Percentiles rank a stretch among this genome's conserved stretches.
Conservation (phyloP, 2,329 filamentous ascomycete species). For the Fusarium sp. region DNA sequence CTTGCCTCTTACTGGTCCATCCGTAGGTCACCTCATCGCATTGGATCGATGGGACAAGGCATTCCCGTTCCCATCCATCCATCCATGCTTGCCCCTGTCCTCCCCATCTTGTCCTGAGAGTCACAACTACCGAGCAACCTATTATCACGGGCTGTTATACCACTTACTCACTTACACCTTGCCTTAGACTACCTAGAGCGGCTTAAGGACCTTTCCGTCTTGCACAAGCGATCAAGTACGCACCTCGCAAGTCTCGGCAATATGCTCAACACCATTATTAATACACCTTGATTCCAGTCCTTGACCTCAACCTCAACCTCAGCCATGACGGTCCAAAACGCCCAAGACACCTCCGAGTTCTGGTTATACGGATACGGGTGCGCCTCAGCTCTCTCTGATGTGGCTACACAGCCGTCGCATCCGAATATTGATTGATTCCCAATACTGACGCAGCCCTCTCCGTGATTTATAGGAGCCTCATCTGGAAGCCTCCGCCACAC, state of each 20-base stretch:
- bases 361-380: conserved; percentile 99
- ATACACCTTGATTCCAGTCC: conserved; percentile 8
- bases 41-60: conserved; percentile 14
- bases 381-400: conserved; percentile 35
- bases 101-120: background rate
- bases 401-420: conserved; percentile 18
- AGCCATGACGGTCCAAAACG: conserved; percentile 52
- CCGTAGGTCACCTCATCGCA: conserved; percentile 6
- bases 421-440: background rate
- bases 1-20: background rate
- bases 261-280: conserved; percentile 19
- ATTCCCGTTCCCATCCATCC: background rate
- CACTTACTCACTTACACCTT: background rate
- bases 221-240: background rate
- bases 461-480: conserved; percentile 74
- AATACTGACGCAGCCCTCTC: conserved; percentile 13
- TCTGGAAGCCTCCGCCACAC: conserved; percentile 98
- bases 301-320: conserved; percentile 26
- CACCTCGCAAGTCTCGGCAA: background rate
- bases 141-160: background rate
- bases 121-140: conserved; percentile 5
- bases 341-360: conserved; percentile 69
- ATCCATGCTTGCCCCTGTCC: background rate
- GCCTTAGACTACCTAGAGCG: background rate
- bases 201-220: background rate